These are phyloP conservation scores for Wickerhamomyces sp. DNA, from an alignment of 1,139 yeast species.

Conservation along the genomic window DNA sequence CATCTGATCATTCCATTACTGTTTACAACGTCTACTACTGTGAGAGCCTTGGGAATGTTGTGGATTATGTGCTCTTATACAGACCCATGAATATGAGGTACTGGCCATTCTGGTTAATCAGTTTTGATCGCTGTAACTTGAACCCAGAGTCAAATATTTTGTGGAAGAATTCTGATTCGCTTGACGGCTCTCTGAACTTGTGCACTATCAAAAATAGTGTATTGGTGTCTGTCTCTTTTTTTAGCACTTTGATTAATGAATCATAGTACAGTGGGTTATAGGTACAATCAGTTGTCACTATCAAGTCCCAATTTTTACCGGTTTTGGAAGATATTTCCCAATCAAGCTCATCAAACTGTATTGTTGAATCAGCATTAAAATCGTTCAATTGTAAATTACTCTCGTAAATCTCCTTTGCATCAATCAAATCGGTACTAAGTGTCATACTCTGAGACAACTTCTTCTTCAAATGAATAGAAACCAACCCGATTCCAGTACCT, in stretches of 20 bases:
- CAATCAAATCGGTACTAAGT: conserved; percentile 23
- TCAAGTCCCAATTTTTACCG: conserved; percentile 18
- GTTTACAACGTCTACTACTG: neutral
- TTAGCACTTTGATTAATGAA: conserved; percentile 20
- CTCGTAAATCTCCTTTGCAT: conserved; percentile 23
- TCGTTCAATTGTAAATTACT: conserved; percentile 20
- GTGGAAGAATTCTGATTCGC: conserved; percentile 22
- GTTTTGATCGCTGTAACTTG: neutral
- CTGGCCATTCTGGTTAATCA: conserved; percentile 5
- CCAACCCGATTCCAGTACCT: conserved; percentile 27
- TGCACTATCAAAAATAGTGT: conserved; percentile 22
- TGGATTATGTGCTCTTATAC: neutral
- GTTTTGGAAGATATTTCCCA: conserved; percentile 20
- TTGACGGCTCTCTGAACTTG: conserved; percentile 24
- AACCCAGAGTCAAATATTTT: conserved; percentile 11
- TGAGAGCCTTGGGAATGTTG: too few species aligned
- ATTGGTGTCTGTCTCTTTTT: conserved; percentile 12
- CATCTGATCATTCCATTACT: too few species aligned
- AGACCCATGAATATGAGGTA: conserved; percentile 6
- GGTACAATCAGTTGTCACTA: conserved; percentile 25
- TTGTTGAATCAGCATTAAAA: neutral
- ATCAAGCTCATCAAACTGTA: conserved; percentile 20
- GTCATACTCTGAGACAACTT: conserved; percentile 10
- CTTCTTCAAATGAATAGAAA: conserved; percentile 18
- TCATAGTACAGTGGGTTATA: conserved; percentile 26